These are phyloP conservation scores for Oehlia diaphana DNA, from an alignment of 192 early-diverging fungal genomes.

Conservation along the genomic window DNA sequence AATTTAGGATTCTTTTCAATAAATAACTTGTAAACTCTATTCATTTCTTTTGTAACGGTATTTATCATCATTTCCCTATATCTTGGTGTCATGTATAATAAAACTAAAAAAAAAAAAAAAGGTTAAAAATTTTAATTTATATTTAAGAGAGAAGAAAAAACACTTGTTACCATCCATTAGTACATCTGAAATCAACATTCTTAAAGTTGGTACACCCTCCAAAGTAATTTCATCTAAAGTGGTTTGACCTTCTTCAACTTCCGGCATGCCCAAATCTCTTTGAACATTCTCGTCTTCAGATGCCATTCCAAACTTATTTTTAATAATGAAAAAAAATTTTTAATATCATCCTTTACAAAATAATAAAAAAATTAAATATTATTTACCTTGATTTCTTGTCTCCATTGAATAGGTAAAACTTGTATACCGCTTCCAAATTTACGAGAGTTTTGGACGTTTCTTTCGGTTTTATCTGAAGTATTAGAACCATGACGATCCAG, in stretches of 20 bases:
- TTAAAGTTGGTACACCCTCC: constrained; percentile 78
- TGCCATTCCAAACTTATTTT: constrained; percentile 63
- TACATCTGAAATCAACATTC: constrained; percentile 81
- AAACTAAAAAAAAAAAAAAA: constrained; percentile 47
- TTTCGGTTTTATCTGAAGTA: background rate
- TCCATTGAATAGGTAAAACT: constrained; percentile 81
- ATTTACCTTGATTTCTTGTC: constrained; percentile 60
- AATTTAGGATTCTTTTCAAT: constrained; percentile 75
- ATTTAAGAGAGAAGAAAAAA: background rate
- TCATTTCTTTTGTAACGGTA: constrained; percentile 74
- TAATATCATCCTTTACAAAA: background rate
- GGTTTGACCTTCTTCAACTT: constrained; percentile 57
- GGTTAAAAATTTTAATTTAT: background rate
- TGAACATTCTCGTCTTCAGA: constrained; percentile 56
- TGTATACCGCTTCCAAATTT: constrained; percentile 59
- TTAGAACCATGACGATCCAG: background rate
- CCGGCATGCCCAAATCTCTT: constrained; percentile 52
- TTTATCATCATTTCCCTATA: constrained; percentile 81
- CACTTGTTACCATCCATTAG: constrained; percentile 68
- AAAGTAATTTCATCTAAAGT: constrained; percentile 76
- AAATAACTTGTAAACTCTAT: constrained; percentile 73
- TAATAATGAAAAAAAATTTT: background rate
- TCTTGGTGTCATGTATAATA: constrained; percentile 83
- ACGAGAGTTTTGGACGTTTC: background rate
- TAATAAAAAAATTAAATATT: too few relatives aligned